These are phyloP conservation scores for Suillus occidentalis DNA, from an alignment of 768 basidiomycete genomes.

Conservation along the genomic window DNA sequence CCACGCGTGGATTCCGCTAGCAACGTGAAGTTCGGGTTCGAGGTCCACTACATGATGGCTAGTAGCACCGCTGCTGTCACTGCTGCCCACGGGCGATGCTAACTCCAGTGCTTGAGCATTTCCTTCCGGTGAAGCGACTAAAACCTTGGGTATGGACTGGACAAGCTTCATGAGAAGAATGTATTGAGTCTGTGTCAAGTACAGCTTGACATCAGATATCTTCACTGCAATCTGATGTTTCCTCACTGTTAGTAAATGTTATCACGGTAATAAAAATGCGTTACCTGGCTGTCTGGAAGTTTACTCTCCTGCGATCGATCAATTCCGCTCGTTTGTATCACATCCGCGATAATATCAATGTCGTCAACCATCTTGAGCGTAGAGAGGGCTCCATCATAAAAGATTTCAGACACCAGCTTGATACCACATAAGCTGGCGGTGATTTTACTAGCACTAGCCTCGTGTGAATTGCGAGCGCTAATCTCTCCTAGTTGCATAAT, in stretches of 20 bases:
- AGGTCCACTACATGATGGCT: slow-evolving; percentile 19
- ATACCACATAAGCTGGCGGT: slow-evolving; percentile 81
- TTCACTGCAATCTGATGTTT: slow-evolving; percentile 58
- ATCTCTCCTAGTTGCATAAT: slow-evolving; percentile 89
- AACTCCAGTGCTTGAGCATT: slow-evolving; percentile 29
- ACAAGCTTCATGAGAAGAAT: slow-evolving; percentile 63
- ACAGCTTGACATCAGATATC: slow-evolving; percentile 82
- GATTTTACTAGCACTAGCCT: slow-evolving; percentile 54
- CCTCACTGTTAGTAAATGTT: slow-evolving; percentile 7
- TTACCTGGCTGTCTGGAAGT: slow-evolving; percentile 76
- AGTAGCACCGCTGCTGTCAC: slow-evolving; percentile 2
- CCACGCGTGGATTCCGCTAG: slow-evolving; percentile 43
- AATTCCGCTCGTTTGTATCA: slow-evolving; percentile 60
- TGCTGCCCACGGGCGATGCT: slow-evolving; percentile 18
- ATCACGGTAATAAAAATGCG: slow-evolving; percentile 11
- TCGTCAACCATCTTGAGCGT: slow-evolving; percentile 89
- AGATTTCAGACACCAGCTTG: slow-evolving; percentile 72
- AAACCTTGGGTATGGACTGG: slow-evolving; percentile 66
- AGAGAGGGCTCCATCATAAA: slow-evolving; percentile 46
- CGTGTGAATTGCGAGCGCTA: slow-evolving; percentile 73
- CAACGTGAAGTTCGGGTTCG: slow-evolving; percentile 57
- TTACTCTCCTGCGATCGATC: slow-evolving; percentile 51
- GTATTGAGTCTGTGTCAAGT: slow-evolving; percentile 86
- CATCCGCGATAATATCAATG: slow-evolving; percentile 69
- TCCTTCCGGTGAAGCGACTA: slow-evolving; percentile 50